Percentiles rank a stretch among this genome's conserved stretches.
Conservation (phyloP, 176 grass and related monocot species). For the Luzula sylvatica region DNA sequence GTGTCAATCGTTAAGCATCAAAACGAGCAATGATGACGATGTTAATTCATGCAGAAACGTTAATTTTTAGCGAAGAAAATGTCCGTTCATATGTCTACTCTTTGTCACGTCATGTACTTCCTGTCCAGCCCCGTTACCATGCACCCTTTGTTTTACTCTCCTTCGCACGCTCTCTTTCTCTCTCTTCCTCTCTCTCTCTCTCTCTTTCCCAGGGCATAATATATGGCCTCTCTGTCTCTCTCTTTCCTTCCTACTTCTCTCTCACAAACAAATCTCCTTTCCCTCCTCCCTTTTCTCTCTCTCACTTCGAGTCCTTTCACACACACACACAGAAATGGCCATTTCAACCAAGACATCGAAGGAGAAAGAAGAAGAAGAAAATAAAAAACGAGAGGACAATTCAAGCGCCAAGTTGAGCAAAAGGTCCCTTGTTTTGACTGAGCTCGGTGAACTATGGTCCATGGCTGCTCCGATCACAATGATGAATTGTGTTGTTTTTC, state of each 20-base stretch:
- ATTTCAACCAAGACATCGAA: conserved; percentile 10
- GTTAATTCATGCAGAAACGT: no score
- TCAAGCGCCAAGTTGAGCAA: background rate
- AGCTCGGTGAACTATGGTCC: conserved; percentile 56
- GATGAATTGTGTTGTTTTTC: conserved; percentile 85
- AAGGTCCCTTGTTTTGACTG: conserved; percentile 9
- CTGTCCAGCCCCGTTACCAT: no score
- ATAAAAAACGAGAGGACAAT: background rate
- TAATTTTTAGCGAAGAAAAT: no score
- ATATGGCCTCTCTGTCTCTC: no score
- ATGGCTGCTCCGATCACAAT: conserved; percentile 80
- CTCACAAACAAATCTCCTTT: background rate
- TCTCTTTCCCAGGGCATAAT: no score
- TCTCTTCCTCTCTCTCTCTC: no score
- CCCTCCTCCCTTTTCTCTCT: background rate
- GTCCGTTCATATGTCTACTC: no score
- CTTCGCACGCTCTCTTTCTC: no score
- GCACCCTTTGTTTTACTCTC: no score
- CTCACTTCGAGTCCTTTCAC: background rate
- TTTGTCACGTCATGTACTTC: no score
- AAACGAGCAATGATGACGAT: no score
- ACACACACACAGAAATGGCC: conserved; percentile 1
- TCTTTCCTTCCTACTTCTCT: background rate
- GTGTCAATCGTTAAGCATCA: no score
- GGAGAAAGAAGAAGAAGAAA: background rate